Percentiles rank a stretch among this genome's conserved stretches.
These are phyloP conservation scores for Fusarium sp. DNA, from an alignment of 2,329 filamentous ascomycete species.

Conservation along the genomic window DNA sequence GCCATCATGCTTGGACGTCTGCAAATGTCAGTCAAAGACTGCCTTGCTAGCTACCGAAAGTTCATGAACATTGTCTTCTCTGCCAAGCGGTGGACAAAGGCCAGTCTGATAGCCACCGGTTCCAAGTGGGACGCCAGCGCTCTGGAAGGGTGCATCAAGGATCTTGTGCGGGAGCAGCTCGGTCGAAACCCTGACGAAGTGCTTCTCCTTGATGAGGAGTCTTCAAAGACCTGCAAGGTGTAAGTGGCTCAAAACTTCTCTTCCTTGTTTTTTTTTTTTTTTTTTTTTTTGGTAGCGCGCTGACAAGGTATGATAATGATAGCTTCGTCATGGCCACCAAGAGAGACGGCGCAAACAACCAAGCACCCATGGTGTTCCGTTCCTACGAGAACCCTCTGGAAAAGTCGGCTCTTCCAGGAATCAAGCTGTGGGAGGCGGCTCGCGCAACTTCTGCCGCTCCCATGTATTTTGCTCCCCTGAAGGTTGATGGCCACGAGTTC, in stretches of 20 bases:
- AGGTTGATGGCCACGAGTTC: conserved; percentile 2
- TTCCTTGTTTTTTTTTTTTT: neutral
- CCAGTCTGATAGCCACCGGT: neutral
- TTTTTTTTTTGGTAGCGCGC: neutral
- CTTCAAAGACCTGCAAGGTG: neutral
- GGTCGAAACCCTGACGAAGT: neutral
- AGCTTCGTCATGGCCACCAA: conserved; percentile 15
- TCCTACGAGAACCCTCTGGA: conserved; percentile 18
- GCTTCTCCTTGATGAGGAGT: neutral
- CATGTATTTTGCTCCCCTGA: conserved; percentile 8
- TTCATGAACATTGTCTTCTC: conserved; percentile 9
- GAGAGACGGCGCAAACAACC: conserved; percentile 2
- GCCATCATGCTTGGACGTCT: conserved; percentile 57
- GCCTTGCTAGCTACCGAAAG: conserved; percentile 3
- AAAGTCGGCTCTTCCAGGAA: conserved; percentile 1
- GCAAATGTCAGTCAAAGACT: conserved; percentile 10
- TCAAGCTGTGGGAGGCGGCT: conserved; percentile 21
- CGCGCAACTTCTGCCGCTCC: conserved; percentile 16
- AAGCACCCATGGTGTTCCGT: conserved; percentile 6
- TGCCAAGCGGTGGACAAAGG: neutral
- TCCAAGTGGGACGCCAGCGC: neutral
- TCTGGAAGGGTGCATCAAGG: neutral
- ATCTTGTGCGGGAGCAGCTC: neutral
- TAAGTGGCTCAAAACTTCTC: neutral
- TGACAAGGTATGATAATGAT: neutral